phyloP scores from a whole-genome alignment of 2,329 filamentous ascomycete genomes.

The Colletotrichum sp. region DNA sequence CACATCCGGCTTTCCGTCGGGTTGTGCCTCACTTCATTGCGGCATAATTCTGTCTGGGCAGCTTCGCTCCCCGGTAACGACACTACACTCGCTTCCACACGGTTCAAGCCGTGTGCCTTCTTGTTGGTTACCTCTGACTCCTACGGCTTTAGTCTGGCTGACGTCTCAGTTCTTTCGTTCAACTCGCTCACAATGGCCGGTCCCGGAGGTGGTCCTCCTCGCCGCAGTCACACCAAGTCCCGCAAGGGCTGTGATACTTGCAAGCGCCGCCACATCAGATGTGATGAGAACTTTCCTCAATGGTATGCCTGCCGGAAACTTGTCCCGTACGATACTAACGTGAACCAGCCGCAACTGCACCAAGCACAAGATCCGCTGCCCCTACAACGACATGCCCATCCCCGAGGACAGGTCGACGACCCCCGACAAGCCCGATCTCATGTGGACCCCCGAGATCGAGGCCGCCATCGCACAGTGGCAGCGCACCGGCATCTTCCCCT shows the following conservation, averaged over 20 bases:
- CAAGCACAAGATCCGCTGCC: conserved; percentile 97
- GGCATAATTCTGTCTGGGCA: conserved; percentile 8
- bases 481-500: conserved; percentile 82
- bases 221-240: conserved; percentile 95
- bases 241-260: conserved; percentile 98
- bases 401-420: conserved; percentile 67
- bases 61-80: conserved; percentile 5
- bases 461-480: conserved; percentile 83
- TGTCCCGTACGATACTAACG: conserved; percentile 22
- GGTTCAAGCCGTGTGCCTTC: conserved; percentile 29
- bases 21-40: neutral
- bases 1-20: neutral
- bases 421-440: conserved; percentile 70
- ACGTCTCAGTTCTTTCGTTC: conserved; percentile 29
- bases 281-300: conserved; percentile 97
- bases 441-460: conserved; percentile 89
- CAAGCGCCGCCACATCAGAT: conserved; percentile 96
- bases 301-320: conserved; percentile 63
- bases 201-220: conserved; percentile 91
- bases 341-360: conserved; percentile 87
- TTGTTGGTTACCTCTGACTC: conserved; percentile 28
- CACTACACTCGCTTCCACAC: conserved; percentile 21
- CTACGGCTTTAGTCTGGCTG: neutral
- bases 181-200: conserved; percentile 75
- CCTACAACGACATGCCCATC: conserved; percentile 88